Base-by-base conservation (phyloP, 2,329 filamentous ascomycete genomes). In the Fusarium aywerte region DNA sequence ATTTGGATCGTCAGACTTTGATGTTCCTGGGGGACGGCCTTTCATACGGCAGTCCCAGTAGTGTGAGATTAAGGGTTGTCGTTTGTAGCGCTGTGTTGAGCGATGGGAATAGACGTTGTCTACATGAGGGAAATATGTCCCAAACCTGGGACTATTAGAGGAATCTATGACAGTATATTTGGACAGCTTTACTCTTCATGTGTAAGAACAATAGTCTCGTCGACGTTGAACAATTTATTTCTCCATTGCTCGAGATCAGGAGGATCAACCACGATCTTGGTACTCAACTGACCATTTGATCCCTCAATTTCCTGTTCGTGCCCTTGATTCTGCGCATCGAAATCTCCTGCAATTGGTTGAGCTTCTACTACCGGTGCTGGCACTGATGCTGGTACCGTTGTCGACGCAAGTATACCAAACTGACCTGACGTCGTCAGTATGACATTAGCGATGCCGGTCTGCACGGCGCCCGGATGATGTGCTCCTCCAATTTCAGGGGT, bases 1-100 rank as follows among this genome's bases (percentile, higher is more conserved):
- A 75, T 88, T 89, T 0, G 92, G 91, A 71, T 94, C 91, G 44
- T 91, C 87, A 1, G 90, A 92, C 76, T 94, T 93, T 60, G 90
- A 89, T 5, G 91, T 94, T 29, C 92, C 92, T 0, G 91, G 89
- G 1, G 91, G 91, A 1, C 92, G 85, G 23, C 92, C 92, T 78
- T 94, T 94, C 73, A 94, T 85, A 32, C 92, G 87, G 73, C 92
- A 95, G 78, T 94, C 92, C 89, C 90, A 94, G 78, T 94, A 95
- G 77, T 93, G 91, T 2, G 90, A 92, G 54, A 93, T 84, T 69
- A 94, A 92, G n/a, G 90, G 89, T 71, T 92, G 92, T 72, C 90
- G 89, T 80, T 94, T 94, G 77, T 93, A 93, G 53, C 84, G 85
- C 75, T 94, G 92, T 4, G 91, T 93, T 3, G 91, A 93, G 64